Base-by-base conservation (phyloP, 1,139 yeast species). In the Kodamaea sp. region DNA sequence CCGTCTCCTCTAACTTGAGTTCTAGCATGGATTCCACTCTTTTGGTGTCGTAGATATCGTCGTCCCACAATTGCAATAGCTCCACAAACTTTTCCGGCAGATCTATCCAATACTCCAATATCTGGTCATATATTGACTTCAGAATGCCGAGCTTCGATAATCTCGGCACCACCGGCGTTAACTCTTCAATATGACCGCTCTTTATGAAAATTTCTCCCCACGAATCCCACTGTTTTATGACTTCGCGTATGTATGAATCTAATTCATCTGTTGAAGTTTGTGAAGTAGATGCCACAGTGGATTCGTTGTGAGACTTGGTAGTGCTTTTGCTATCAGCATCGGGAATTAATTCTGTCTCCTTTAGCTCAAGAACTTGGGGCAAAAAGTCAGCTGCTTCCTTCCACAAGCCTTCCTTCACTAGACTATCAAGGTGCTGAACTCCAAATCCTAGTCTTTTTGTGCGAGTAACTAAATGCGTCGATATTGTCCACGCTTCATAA, bases 401-500 rank as follows among this genome's bases (percentile, higher is more conserved):
- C 94, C 92, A 87, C 1, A 58, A 52, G 2, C 57, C 51, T 2
- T 28, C 24, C 11, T 70, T 62, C 1, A 83, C 54, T 28, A 81
- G 69, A n/a, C 59, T 50, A 31, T 83, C 79, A 10, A 84, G 75
- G 57, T 86, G 80, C 32, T 69, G 68, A 4, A 79, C 54, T 1
- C 96, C 97, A 32, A 78, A 67, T 23, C 70, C 65, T 20, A 83
- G 58, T 31, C 92, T 61, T 39, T 77, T 76, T 3, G 57, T 48
- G 4, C 73, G 69, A 10, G 67, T 57, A 1, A 82, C 61, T 38
- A 86, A 63, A 47, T 72, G 76, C 29, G 70, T 75, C 38, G 94
- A 75, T 44, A 87, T 78, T 29, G 72, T 73, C 95, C 96, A 89
- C 0, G 96, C 96, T 29, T 80, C 80, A 18, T 68, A 62, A 46